Evolutionary conservation across 1,139 yeast species (phyloP), one percentile per base, ranked within the genome.

Genomic region (Meyerozyma sp.): DNA sequence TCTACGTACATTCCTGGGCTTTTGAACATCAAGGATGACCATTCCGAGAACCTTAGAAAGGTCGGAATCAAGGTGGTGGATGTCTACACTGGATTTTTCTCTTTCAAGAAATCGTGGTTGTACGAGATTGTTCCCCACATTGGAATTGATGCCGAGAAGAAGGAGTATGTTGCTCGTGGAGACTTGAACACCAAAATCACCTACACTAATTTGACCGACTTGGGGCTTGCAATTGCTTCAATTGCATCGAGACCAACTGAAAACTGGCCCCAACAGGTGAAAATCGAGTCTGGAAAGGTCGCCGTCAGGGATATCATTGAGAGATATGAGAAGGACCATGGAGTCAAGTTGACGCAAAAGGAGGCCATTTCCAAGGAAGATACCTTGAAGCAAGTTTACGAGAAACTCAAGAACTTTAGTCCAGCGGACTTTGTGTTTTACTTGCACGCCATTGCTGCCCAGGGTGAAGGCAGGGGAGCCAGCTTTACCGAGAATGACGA

Each of bases 11-110:
- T 66, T 26, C 70, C 72, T 4, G 70, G 68, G 1, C 65, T 69
- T 51, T 55, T 77, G 28, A 52, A 44, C 1, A 16, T 49, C 25
- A 82, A 82, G 61, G 41, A 56, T 1, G 58, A 53, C 1, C 80
- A 75, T 53, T 62, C 74, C 4, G 56, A 57, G 3, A 58, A 56
- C 9, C 69, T 79, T 18, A 63, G 80, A 52, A 60, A 54, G 4
- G 58, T 56, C 18, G 84, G 83, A 4, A 53, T 80, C 45, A 80
- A 81, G 59, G 73, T 74, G 0, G 77, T 79, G 45, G 80, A 74
- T 48, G 54, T 82, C 16, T 41, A 49, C 42, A 74, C 74, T 25
- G 62, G 75, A 0, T 61, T 68, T 34, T 81, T 82, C 56, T 71
- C 72, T 16, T 62, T 57, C 30, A 70, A 72, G 6, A 74, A 73